Percentiles rank a stretch among this genome's conserved stretches.
These are phyloP conservation scores for Conticribra weissflogii DNA, from an alignment of 108 stramenopile species.

Conservation along the genomic window DNA sequence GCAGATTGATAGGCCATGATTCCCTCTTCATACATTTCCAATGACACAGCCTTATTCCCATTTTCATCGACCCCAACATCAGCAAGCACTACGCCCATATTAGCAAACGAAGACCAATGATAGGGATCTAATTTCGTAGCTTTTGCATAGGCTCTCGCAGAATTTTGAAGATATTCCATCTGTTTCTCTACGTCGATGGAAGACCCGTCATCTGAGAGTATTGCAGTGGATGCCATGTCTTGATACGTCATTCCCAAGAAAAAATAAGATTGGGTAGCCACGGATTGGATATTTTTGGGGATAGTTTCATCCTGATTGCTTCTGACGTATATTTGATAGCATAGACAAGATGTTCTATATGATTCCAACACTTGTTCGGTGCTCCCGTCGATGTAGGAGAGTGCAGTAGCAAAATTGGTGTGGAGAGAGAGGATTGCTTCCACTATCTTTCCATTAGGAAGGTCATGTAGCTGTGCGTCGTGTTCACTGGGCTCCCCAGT, in stretches of 20 bases:
- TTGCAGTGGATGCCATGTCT: constrained; percentile 35
- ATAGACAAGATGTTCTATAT: constrained; percentile 7
- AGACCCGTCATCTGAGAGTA: constrained; percentile 24
- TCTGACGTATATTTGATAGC: constrained; percentile 6
- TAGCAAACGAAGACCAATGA: constrained; percentile 68
- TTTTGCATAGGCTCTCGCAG: constrained; percentile 48
- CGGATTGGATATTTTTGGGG: neutral
- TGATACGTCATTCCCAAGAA: constrained; percentile 76
- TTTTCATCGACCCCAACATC: constrained; percentile 39
- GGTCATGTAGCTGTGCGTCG: neutral
- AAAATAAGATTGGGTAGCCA: constrained; percentile 41
- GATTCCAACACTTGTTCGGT: neutral
- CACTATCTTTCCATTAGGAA: constrained; percentile 8
- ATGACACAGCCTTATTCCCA: constrained; percentile 14
- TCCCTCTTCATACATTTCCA: constrained; percentile 58
- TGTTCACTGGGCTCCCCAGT: neutral
- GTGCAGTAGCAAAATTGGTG: constrained; percentile 20
- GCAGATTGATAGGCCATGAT: constrained; percentile 74
- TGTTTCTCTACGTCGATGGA: constrained; percentile 1
- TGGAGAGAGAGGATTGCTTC: constrained; percentile 5
- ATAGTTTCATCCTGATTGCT: neutral
- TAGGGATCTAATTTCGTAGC: constrained; percentile 61
- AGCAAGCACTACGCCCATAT: constrained; percentile 62
- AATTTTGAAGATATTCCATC: constrained; percentile 13
- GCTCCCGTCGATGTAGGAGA: constrained; percentile 5